Evolutionary conservation across 1,139 yeast genomes (phyloP), one percentile per base, ranked within the genome.

Genomic region (Yamadazyma dushanensis): DNA sequence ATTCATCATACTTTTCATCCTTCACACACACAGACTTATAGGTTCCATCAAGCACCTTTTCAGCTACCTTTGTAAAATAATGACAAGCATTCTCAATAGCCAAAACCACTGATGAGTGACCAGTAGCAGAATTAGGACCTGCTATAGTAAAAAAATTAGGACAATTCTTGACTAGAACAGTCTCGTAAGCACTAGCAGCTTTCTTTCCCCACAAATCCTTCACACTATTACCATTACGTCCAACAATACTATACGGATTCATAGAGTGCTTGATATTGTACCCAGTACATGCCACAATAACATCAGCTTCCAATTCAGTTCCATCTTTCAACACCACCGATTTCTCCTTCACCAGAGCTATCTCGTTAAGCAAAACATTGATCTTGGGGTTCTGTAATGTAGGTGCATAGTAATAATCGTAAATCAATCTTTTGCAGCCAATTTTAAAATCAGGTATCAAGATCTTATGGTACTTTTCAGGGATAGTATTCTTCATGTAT

Each of bases 221-320:
- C 4, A 63, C 30, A 14, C 51, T 39, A 10, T 40, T 34, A 1
- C 63, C 65, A 32, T 61, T 47, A n/a, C 53, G 46, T 3, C 73
- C 73, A 13, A 43, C 36, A 13, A 63, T 40, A 10, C 51, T 36
- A 32, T 51, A 53, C 3, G 54, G 53, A 5, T 31, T 29, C 33
- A 51, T 50, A 32, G 61, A 50, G 29, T 45, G 50, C 2, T 25
- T 35, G 18, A 59, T 32, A 34, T 65, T 50, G 45, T 69, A 69
- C 3, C 75, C 75, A 22, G 73, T 68, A 46, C 75, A 69, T 4
- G 73, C 74, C 23, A 68, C 69, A 31, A 69, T 65, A 14, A 67
- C 58, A 45, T 69, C 75, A 3, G 67, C 70, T 18, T 57, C 49
- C 10, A 66, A 29, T 26, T 47, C 52, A 22, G 49, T 43, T 0